Evolutionary conservation across 2,329 filamentous ascomycete species (phyloP), one percentile per base, ranked within the genome.

Genomic region (Pestalotiopsis sp.): DNA sequence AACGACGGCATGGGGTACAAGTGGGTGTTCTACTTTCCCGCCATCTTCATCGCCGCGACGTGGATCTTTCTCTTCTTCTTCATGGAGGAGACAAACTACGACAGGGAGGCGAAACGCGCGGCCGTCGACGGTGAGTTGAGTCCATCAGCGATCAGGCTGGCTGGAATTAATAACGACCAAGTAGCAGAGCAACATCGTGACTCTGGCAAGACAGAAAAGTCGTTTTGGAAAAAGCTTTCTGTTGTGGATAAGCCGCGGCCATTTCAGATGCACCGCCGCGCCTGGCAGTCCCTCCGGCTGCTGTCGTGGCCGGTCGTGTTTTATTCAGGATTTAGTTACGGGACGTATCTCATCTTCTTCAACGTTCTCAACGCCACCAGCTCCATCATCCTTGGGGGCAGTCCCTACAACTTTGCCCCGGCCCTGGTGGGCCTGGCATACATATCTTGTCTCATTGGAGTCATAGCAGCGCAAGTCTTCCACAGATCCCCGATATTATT

Each of bases 51-150:
- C 63, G 80, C 72, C 1, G 76, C 71, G 0, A 77, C 76, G 3
- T 78, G 78, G 13, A 55, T 82, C 0, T 79, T 83, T 41, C 68
- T 83, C 0, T 88, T 90, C 73, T 78, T 90, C 69, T 86, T 90
- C 72, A 86, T 89, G 69, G 88, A 90, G 71, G 88, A 91, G 74
- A 88, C 87, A 6, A 84, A 84, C 14, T 90, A 90, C 71, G 77
- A 82, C 58, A 79, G 84, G 61, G 70, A 69, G 13, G 74, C 74
- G 4, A 73, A 75, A n/a, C 71, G 73, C 1, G 66, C 73, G 14
- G 66, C 74, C 20, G 67, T 70, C 60, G 68, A 68, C 9, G 58
- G 38, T 62, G 52, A 31, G 36, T 65, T 64, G 49, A 75, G 77
- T 58, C 64, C 68, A 5, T 70, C 77, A 20, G 71, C 67, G 31